phyloP scores from a whole-genome alignment of 2,329 filamentous ascomycete genomes.

The Xylariaceae sp. region DNA sequence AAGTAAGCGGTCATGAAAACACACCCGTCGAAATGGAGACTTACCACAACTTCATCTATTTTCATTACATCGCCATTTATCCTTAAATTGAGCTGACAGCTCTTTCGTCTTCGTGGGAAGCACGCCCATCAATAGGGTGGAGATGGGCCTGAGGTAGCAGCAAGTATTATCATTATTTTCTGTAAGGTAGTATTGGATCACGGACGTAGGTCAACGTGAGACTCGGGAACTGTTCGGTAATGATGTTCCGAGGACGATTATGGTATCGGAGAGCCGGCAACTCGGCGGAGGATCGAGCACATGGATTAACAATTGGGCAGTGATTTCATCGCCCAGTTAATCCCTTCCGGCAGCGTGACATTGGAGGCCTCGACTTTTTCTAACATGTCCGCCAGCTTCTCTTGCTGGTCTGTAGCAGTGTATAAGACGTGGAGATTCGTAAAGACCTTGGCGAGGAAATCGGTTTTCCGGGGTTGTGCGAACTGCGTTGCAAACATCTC shows the following conservation, averaged over 20 bases:
- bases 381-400: constrained; percentile 9
- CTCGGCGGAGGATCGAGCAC: background rate
- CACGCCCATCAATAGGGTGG: background rate
- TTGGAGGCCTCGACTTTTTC: constrained; percentile 12
- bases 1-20: constrained; percentile 7
- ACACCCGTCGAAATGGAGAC: constrained; percentile 1
- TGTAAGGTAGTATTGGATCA: background rate
- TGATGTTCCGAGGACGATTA: background rate
- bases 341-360: constrained; percentile 1
- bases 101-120: background rate
- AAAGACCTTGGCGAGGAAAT: constrained; percentile 14
- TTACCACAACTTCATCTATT: constrained; percentile 5
- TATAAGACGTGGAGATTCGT: constrained; percentile 19
- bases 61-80: background rate
- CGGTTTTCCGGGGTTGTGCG: background rate
- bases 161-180: background rate
- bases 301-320: constrained; percentile 4
- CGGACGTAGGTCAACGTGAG: background rate
- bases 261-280: background rate
- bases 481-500: constrained; percentile 8
- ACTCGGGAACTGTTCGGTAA: background rate
- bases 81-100: background rate
- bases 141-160: background rate
- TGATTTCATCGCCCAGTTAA: constrained; percentile 4
- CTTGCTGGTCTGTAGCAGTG: constrained; percentile 8